Evolutionary conservation across 805 yeast species (phyloP), one percentile per base, ranked within the genome.

Genomic region (Maudiozyma bulderi): DNA sequence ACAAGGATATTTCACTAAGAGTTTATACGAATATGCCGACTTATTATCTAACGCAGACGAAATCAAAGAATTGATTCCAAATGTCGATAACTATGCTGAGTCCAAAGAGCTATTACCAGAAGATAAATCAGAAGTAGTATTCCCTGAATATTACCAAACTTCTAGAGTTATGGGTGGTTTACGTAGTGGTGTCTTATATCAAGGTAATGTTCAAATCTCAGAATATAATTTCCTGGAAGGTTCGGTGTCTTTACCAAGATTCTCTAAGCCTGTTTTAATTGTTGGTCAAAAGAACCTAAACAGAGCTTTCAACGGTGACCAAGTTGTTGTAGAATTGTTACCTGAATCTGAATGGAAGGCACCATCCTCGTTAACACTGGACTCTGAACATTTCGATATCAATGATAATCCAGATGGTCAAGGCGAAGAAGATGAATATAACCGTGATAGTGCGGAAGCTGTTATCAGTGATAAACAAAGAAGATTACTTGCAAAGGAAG

Each of bases 161-260:
- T 79, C 98, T 0, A 76, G 95, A 68, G 73, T 89, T 11, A 80
- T 88, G 78, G 98, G 95, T 45, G 99, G 99, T 43, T 66, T 91
- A 52, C 85, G 84, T 61, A 85, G 81, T 57, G 96, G 96, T 26
- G 81, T 91, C 10, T 70, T 93, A 43, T 85, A 84, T 62, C 96
- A 88, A 67, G 99, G 99, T 33, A 74, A 74, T 31, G 75, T 93
- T 57, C 78, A 80, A 56, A 80, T 90, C 14, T 86, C 91, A 5
- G 81, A 89, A 15, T 93, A 88, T 65, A 93, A 93, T 64, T 82
- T 85, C 59, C 73, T 90, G 50, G 96, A 93, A 69, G 99, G 95
- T 46, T 76, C 85, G 0, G 83, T 93, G 2, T 75, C 79, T 46
- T 77, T 85, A 5, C 71, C 82, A 1, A 78, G 84, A 0, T 82